Percentiles rank a stretch among this genome's conserved stretches.
These are phyloP conservation scores for Urtica urens DNA, from an alignment of 306 rosid genomes.

Conservation along the genomic window DNA sequence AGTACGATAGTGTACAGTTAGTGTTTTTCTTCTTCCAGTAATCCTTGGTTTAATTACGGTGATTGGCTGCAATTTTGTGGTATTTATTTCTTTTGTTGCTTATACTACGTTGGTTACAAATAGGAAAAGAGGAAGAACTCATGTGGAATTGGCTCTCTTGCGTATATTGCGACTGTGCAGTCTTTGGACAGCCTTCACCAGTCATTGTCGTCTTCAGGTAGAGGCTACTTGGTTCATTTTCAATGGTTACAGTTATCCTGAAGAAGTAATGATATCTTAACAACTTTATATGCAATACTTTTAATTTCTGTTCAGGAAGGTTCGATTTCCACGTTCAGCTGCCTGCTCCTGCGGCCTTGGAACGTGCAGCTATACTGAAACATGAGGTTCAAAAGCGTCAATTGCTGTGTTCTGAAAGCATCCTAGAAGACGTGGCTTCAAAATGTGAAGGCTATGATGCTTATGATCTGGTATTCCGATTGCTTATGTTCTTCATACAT, in stretches of 20 bases:
- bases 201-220: slow-evolving; percentile 90
- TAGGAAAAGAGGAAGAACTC: slow-evolving; percentile 57
- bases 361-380: slow-evolving; percentile 76
- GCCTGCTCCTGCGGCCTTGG: slow-evolving; percentile 82
- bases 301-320: slow-evolving; percentile 45
- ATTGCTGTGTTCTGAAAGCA: slow-evolving; percentile 58
- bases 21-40: too few species aligned
- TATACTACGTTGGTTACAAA: slow-evolving; percentile 12
- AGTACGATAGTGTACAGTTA: too few species aligned
- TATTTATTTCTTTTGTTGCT: slow-evolving; percentile 5
- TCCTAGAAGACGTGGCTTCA: slow-evolving; percentile 62
- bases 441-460: slow-evolving; percentile 97
- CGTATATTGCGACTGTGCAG: slow-evolving; percentile 56
- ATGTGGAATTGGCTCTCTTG: slow-evolving; percentile 80
- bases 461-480: slow-evolving; percentile 75
- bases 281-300: not conserved
- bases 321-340: slow-evolving; percentile 82
- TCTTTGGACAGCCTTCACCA: slow-evolving; percentile 70
- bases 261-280: not conserved
- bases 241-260: not conserved
- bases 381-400: slow-evolving; percentile 71
- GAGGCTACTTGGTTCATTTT: slow-evolving; percentile 36
- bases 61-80: not conserved
- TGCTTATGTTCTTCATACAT: not conserved
- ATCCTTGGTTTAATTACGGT: not conserved